phyloP scores from a whole-genome alignment of 106 monocot species.

The Dendrobium huoshanense region DNA sequence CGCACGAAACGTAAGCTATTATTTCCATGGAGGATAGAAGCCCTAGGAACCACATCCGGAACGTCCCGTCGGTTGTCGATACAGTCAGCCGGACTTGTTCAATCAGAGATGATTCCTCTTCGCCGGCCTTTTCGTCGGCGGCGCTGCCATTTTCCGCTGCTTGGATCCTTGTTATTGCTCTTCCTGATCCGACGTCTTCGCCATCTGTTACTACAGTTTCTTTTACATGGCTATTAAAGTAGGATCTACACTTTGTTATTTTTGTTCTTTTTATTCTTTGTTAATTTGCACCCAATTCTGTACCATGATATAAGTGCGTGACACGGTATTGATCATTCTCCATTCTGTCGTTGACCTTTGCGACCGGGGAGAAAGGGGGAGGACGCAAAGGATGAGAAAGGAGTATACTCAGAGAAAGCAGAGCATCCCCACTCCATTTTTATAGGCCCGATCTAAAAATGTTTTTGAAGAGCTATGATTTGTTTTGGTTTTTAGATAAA shows the following conservation, averaged over 20 bases:
- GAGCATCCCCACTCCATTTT: not conserved
- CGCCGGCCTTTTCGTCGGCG: not conserved
- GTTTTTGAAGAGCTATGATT: not conserved
- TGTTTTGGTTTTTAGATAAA: not conserved
- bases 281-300: too few relatives aligned
- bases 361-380: not conserved
- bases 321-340: not conserved
- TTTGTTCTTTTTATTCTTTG: too few relatives aligned
- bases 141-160: too few relatives aligned
- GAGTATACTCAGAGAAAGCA: too few relatives aligned
- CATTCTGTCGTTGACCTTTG: not conserved
- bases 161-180: too few relatives aligned
- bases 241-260: too few relatives aligned
- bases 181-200: too few relatives aligned
- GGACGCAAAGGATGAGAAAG: not conserved
- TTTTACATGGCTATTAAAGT: too few relatives aligned
- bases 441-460: not conserved
- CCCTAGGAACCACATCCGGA: constrained; percentile 76
- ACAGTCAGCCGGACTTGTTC: constrained; percentile 91
- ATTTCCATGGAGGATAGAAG: constrained; percentile 15
- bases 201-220: too few relatives aligned
- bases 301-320: too few relatives aligned
- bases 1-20: constrained; percentile 4
- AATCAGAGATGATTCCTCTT: constrained; percentile 65
- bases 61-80: constrained; percentile 45